Conservation (phyloP, 441 rosid genomes). For the Rhodomyrtus psidioides region DNA sequence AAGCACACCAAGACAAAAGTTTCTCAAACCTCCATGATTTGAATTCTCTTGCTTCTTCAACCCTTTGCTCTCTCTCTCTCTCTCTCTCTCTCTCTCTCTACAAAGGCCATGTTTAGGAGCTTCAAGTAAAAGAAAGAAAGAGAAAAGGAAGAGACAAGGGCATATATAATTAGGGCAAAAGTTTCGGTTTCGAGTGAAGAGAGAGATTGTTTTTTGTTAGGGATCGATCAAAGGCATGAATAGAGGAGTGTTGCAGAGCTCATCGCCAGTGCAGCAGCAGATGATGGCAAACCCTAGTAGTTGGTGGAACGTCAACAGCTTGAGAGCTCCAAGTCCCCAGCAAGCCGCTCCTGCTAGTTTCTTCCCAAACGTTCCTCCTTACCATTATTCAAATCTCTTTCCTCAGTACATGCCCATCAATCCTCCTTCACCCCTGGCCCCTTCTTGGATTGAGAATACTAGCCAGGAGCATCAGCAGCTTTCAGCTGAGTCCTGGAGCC, state of each 20-base stretch:
- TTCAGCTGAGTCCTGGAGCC: background rate
- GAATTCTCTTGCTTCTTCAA: background rate
- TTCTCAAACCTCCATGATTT: background rate
- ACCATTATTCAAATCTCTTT: background rate
- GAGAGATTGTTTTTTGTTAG: background rate
- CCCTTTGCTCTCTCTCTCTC: background rate
- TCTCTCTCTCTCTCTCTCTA: background rate
- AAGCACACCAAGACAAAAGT: background rate
- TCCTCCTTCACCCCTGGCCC: background rate
- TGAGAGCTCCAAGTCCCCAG: background rate
- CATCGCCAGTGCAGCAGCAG: background rate
- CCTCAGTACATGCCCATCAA: background rate
- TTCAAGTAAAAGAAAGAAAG: background rate
- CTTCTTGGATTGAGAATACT: background rate
- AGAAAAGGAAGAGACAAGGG: background rate
- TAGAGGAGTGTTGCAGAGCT: background rate
- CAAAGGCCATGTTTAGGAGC: background rate
- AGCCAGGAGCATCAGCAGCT: background rate
- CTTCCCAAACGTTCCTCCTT: background rate
- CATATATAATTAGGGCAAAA: background rate
- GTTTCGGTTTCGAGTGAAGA: background rate
- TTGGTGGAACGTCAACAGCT: background rate
- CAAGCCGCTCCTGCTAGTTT: background rate
- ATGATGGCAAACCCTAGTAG: background rate
- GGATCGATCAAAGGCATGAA: background rate